A percentile compares a stretch with the other conserved stretches of the same genome.
Evolutionary conservation across 345 rosid species (phyloP).

Genomic region (Linum tenue): DNA sequence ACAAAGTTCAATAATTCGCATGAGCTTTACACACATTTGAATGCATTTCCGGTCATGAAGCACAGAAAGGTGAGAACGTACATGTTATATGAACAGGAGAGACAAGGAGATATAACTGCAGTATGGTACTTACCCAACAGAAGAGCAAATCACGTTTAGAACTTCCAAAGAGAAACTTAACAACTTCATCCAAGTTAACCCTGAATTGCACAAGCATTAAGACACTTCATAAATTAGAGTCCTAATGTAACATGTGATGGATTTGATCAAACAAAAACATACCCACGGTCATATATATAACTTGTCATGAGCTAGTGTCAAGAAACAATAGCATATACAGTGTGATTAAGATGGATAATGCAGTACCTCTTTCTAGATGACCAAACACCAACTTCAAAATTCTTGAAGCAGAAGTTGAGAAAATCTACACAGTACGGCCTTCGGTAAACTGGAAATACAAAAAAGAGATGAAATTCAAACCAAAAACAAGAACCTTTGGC

Average conservation of each 20-base stretch:
- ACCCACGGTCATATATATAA: background rate
- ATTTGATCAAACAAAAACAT: background rate
- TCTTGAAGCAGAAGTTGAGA: conserved; percentile 22
- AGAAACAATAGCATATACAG: background rate
- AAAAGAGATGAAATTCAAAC: background rate
- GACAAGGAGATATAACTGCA: background rate
- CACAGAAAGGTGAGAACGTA: background rate
- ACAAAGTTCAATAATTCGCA: no score
- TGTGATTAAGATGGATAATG: background rate
- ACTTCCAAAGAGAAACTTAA: conserved; percentile 18
- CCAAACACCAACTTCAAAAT: conserved; percentile 27
- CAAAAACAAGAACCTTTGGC: background rate
- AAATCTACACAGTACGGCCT: conserved; percentile 27
- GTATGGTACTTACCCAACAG: conserved; percentile 21
- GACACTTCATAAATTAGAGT: background rate
- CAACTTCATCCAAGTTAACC: conserved; percentile 12
- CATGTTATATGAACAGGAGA: background rate
- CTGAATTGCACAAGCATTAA: conserved; percentile 10
- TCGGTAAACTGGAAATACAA: conserved; percentile 18
- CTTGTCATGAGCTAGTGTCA: background rate
- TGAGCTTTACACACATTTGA: no score
- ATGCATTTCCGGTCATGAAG: no score
- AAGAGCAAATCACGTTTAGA: conserved; percentile 14
- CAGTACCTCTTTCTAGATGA: conserved; percentile 20
- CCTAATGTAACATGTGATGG: background rate